These are phyloP conservation scores for Aureobasidium musti DNA, from an alignment of 2,329 filamentous ascomycete species.

Conservation along the genomic window DNA sequence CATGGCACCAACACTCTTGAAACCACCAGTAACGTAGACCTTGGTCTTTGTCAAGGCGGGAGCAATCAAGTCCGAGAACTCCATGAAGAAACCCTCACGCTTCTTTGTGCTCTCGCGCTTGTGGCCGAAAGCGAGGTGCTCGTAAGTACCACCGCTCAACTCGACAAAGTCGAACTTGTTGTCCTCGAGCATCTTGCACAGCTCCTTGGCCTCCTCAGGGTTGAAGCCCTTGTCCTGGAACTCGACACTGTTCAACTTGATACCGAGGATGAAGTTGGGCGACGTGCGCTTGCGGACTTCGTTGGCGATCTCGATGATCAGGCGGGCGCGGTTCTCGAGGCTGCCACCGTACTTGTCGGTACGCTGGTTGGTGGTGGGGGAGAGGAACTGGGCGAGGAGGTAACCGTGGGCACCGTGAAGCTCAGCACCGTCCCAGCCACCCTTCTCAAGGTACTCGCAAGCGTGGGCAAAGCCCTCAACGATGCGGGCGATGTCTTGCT, in stretches of 20 bases:
- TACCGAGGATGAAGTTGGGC: slow-evolving; percentile 51
- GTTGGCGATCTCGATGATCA: slow-evolving; percentile 46
- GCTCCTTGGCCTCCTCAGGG: slow-evolving; percentile 53
- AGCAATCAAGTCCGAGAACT: slow-evolving; percentile 59
- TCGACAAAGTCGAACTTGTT: slow-evolving; percentile 60
- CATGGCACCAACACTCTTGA: slow-evolving; percentile 60
- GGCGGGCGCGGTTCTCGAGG: slow-evolving; percentile 47
- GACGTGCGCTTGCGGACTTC: slow-evolving; percentile 44
- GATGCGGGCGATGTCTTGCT: slow-evolving; percentile 58
- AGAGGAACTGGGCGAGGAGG: slow-evolving; percentile 51
- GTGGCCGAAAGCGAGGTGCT: slow-evolving; percentile 55
- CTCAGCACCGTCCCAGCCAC: slow-evolving; percentile 58
- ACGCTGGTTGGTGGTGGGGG: slow-evolving; percentile 46
- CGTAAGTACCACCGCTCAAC: slow-evolving; percentile 62
- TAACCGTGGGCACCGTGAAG: slow-evolving; percentile 49
- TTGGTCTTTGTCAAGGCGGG: slow-evolving; percentile 55
- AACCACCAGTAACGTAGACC: slow-evolving; percentile 61
- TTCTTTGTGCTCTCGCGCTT: slow-evolving; percentile 58
- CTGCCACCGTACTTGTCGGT: slow-evolving; percentile 50
- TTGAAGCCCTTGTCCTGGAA: slow-evolving; percentile 57
- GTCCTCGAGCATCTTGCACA: slow-evolving; percentile 54
- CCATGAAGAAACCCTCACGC: slow-evolving; percentile 61
- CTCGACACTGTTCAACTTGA: slow-evolving; percentile 62
- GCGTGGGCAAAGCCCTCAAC: slow-evolving; percentile 64
- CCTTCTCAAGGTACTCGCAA: slow-evolving; percentile 62